These are phyloP conservation scores for Neurospora tetraspora DNA, from an alignment of 495 filamentous ascomycete species.

Conservation along the genomic window DNA sequence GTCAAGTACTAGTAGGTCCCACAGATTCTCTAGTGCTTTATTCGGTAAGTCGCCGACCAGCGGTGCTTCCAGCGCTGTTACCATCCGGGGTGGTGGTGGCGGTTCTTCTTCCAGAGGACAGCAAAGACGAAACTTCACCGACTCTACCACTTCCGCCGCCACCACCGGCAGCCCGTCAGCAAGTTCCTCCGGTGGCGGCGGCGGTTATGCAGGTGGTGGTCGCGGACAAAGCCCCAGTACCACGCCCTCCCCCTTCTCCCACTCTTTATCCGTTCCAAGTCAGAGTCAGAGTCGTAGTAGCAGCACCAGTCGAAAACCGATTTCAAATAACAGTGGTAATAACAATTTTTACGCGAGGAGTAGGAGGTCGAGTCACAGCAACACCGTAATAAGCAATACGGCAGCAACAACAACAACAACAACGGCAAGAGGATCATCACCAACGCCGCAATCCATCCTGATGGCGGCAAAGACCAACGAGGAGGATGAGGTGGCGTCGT, in stretches of 20 bases:
- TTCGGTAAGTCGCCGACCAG: slow-evolving; percentile 6
- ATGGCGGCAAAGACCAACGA: slow-evolving; percentile 8
- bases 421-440: neutral
- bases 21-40: slow-evolving; percentile 8
- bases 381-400: neutral
- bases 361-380: slow-evolving; percentile 11
- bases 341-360: slow-evolving; percentile 2
- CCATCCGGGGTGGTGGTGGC: neutral
- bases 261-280: neutral
- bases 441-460: neutral
- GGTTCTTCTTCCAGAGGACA: neutral
- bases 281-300: neutral
- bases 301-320: neutral
- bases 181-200: neutral
- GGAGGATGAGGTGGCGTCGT: slow-evolving; percentile 18
- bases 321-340: neutral
- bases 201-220: neutral
- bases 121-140: slow-evolving; percentile 10
- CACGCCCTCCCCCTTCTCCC: neutral
- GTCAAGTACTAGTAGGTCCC: slow-evolving; percentile 16
- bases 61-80: neutral
- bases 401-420: neutral
- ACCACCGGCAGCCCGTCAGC: neutral
- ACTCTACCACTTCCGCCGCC: neutral
- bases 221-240: neutral